Percentiles rank a stretch among this genome's conserved stretches.
phyloP scores from a whole-genome alignment of 1,284 basidiomycete genomes.

The Trichosporon asahii region DNA sequence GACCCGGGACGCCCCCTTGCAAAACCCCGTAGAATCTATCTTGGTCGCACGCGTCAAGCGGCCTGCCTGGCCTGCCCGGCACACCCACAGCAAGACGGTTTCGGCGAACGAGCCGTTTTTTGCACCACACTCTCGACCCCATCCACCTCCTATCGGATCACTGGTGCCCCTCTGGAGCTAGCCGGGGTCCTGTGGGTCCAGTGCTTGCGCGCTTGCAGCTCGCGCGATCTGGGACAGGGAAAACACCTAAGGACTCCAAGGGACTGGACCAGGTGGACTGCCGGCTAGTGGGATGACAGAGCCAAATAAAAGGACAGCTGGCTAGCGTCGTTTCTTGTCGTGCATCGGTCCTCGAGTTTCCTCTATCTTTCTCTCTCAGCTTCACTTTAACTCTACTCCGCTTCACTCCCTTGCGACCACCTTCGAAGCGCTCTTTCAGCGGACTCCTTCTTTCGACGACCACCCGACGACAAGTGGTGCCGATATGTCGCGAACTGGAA shows the following conservation, averaged over 20 bases:
- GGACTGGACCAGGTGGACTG: not conserved
- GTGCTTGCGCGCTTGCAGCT: no score
- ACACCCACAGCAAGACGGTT: not conserved
- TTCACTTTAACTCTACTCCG: not conserved
- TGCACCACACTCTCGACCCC: not conserved
- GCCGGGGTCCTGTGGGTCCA: not conserved
- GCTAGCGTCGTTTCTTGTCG: not conserved
- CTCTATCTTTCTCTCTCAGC: not conserved
- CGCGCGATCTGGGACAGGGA: not conserved
- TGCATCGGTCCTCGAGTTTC: not conserved
- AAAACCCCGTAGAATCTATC: not conserved
- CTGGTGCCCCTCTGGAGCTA: constrained; percentile 1
- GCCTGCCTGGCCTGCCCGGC: no score
- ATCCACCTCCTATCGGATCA: not conserved
- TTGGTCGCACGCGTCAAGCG: not conserved
- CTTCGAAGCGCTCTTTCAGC: not conserved
- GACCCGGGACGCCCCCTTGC: not conserved
- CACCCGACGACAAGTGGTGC: not conserved
- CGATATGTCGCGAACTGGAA: not conserved
- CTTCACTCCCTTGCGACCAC: not conserved
- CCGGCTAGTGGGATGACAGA: not conserved
- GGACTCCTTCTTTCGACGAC: not conserved
- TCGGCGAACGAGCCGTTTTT: constrained; percentile 7
- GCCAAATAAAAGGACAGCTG: constrained; percentile 3
- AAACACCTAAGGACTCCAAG: not conserved